phyloP scores from a whole-genome alignment of 1,139 yeast species.

The Scheffersomyces quercinus region DNA sequence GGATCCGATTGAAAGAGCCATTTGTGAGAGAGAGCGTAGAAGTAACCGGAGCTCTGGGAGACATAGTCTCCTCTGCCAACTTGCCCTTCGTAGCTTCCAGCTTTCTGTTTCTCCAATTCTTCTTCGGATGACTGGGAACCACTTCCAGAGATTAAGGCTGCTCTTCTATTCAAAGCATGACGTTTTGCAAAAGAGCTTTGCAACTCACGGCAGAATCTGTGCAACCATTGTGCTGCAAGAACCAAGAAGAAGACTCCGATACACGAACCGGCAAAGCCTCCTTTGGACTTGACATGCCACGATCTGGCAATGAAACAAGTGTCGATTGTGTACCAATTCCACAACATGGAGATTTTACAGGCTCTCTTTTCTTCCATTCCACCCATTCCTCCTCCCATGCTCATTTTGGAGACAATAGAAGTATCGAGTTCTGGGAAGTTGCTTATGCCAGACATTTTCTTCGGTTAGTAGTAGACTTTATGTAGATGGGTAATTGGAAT shows the following conservation, averaged over 20 bases:
- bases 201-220: slow-evolving; percentile 57
- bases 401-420: slow-evolving; percentile 5
- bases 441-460: no score
- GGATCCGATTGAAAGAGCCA: slow-evolving; percentile 32
- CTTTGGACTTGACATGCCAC: slow-evolving; percentile 63
- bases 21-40: slow-evolving; percentile 36
- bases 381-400: slow-evolving; percentile 8
- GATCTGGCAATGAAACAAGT: slow-evolving; percentile 62
- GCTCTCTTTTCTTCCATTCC: slow-evolving; percentile 11
- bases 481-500: no score
- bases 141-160: not conserved
- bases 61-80: not conserved
- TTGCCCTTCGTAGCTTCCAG: not conserved
- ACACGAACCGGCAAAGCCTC: slow-evolving; percentile 72
- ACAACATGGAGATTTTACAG: slow-evolving; percentile 42
- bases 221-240: slow-evolving; percentile 57
- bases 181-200: slow-evolving; percentile 39
- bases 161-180: slow-evolving; percentile 1
- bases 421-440: no score
- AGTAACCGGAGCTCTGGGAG: slow-evolving; percentile 1
- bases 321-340: slow-evolving; percentile 55
- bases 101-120: not conserved
- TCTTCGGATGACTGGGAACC: slow-evolving; percentile 8
- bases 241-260: slow-evolving; percentile 63
- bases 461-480: no score